Percentiles rank a stretch among this genome's conserved stretches.
Evolutionary conservation across 805 yeast species (phyloP).

Genomic region (Wickerhamiella bombiphila): DNA sequence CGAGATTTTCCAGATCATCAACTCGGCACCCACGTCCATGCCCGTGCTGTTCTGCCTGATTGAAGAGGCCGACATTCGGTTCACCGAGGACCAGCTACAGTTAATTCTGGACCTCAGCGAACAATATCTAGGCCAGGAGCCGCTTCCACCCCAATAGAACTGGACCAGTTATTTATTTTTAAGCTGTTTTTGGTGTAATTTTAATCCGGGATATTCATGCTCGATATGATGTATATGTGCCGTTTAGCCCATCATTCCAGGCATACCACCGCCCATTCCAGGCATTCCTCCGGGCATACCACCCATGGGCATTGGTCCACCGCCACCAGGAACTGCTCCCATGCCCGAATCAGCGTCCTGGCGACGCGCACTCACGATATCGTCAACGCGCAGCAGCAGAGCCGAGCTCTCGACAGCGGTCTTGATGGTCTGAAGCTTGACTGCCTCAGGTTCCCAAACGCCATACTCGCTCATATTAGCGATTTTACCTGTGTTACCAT

Average conservation of each 20-base stretch:
- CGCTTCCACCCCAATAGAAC: constrained; percentile 14
- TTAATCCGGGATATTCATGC: neutral
- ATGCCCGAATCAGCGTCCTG: constrained; percentile 22
- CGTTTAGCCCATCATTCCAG: constrained; percentile 8
- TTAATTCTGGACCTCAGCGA: constrained; percentile 41
- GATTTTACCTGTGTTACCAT: constrained; percentile 86
- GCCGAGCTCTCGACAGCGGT: constrained; percentile 98
- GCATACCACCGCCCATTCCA: constrained; percentile 13
- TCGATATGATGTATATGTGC: neutral
- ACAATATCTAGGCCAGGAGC: constrained; percentile 25
- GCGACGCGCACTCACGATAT: constrained; percentile 91
- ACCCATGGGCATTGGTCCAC: constrained; percentile 15
- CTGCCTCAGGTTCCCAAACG: constrained; percentile 98
- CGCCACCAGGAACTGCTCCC: constrained; percentile 4
- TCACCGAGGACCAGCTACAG: constrained; percentile 51
- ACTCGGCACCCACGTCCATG: constrained; percentile 62
- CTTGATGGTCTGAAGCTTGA: constrained; percentile 90
- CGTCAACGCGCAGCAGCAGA: constrained; percentile 87
- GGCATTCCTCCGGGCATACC: constrained; percentile 19
- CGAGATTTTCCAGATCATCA: constrained; percentile 72
- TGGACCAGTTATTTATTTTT: too few species aligned
- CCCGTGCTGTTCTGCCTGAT: constrained; percentile 67
- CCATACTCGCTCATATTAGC: constrained; percentile 95
- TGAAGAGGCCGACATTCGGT: constrained; percentile 86
- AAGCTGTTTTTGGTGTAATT: too few species aligned